Conservation (phyloP, 129 eudicot genomes). For the Ambrosia artemisiifolia region DNA sequence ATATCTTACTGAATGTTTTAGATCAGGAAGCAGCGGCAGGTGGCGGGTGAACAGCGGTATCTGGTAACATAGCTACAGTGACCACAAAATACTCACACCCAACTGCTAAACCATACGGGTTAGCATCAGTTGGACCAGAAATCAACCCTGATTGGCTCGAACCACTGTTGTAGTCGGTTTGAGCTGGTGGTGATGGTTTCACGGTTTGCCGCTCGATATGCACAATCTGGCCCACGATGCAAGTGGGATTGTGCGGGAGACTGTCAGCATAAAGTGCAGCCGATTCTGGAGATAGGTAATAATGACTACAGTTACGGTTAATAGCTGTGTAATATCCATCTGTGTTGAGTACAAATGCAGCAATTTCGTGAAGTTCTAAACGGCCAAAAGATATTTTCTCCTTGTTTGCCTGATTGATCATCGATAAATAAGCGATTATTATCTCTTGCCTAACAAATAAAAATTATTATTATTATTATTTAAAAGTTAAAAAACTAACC, state of each 20-base stretch:
- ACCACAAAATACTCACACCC: slow-evolving; percentile 89
- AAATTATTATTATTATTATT: background rate
- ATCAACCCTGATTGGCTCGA: slow-evolving; percentile 36
- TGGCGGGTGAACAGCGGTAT: slow-evolving; percentile 50
- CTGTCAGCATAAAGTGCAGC: slow-evolving; percentile 70
- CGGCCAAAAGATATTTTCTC: slow-evolving; percentile 74
- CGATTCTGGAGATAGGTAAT: slow-evolving; percentile 73
- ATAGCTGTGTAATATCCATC: slow-evolving; percentile 71
- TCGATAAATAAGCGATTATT: background rate
- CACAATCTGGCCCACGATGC: slow-evolving; percentile 78
- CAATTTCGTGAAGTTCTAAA: slow-evolving; percentile 75
- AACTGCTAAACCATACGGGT: slow-evolving; percentile 67
- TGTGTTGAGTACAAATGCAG: slow-evolving; percentile 70
- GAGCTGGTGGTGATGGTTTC: slow-evolving; percentile 22
- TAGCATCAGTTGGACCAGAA: slow-evolving; percentile 38
- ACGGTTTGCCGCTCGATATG: slow-evolving; percentile 70
- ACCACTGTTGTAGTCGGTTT: slow-evolving; percentile 14
- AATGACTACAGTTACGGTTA: slow-evolving; percentile 61
- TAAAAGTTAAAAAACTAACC: slow-evolving; percentile 32
- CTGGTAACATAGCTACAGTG: slow-evolving; percentile 87
- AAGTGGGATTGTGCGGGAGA: slow-evolving; percentile 47
- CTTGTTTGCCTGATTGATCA: slow-evolving; percentile 58
- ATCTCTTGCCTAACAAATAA: background rate
- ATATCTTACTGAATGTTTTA: slow-evolving; percentile 29
- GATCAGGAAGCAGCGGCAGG: slow-evolving; percentile 76